These are phyloP conservation scores for Auricularia cornea DNA, from an alignment of 768 basidiomycete genomes.

Conservation along the genomic window DNA sequence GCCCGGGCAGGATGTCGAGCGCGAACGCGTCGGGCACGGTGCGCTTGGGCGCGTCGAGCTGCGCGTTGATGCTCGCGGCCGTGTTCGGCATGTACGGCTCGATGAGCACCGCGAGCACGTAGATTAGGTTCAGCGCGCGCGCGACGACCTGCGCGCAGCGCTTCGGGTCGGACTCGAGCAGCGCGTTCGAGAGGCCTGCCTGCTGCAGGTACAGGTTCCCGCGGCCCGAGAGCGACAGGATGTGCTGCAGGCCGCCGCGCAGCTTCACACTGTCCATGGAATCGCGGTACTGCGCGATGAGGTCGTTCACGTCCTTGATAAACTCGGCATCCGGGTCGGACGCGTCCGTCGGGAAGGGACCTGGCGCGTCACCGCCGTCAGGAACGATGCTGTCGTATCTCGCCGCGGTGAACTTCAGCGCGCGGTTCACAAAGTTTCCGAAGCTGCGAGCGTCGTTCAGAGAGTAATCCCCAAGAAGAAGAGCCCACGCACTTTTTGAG, in stretches of 20 bases:
- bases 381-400: conserved; percentile 78
- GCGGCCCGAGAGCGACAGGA: conserved; percentile 81
- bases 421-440: conserved; percentile 95
- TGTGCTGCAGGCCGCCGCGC: conserved; percentile 74
- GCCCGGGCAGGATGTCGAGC: conserved; percentile 80
- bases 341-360: conserved; percentile 55
- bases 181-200: conserved; percentile 81
- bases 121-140: conserved; percentile 88
- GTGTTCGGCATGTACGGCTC: conserved; percentile 97
- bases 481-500: conserved; percentile 69
- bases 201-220: conserved; percentile 95
- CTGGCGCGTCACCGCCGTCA: conserved; percentile 61
- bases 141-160: conserved; percentile 88
- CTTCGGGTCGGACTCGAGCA: conserved; percentile 70
- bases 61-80: conserved; percentile 66
- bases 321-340: conserved; percentile 58
- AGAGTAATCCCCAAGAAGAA: too few relatives aligned
- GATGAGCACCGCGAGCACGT: conserved; percentile 72
- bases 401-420: conserved; percentile 83
- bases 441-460: conserved; percentile 65
- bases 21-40: conserved; percentile 62
- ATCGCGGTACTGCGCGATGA: conserved; percentile 71
- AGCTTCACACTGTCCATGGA: conserved; percentile 91
- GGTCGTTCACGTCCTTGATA: conserved; percentile 66
- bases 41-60: conserved; percentile 85